Base-by-base conservation (phyloP, 805 yeast genomes). In the Metschnikowia colocasiae region DNA sequence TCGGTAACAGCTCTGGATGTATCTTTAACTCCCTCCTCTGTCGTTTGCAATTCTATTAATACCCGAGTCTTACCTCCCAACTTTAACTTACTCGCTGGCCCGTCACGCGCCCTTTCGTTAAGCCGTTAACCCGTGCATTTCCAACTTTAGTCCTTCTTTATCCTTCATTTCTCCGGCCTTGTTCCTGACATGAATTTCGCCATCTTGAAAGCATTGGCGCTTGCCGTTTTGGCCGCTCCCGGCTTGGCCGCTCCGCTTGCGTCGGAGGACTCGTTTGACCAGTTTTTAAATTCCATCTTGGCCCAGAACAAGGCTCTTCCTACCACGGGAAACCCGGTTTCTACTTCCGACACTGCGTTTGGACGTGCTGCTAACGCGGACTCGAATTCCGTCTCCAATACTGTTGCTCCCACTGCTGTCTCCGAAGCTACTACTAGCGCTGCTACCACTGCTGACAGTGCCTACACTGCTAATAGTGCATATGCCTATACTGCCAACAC, bases 121-220 rank as follows among this genome's bases (percentile, higher is more conserved):
- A 29, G 31, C 31, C 31, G 18, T 10, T n/a, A 2, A 5, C n/a
- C 15, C 22, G 19, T 26, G 18, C 18, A 19, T 34, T 43, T 49
- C 62, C 55, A 51, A 60, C 64, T 52, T 46, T 56, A 50, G 64
- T 60, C 64, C 42, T 53, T 60, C 64, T 48, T 59, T 51, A 47
- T 40, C 37, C 40, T 10, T 26, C 27, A 26, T 6, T n/a, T 27
- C 22, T 22, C 20, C 26, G 6, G 13, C 26, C 22, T 10, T 8
- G 12, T 20, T 13, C 12, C 13, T 26, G 34, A 19, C 40, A 52
- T 50, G 56, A 49, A 19, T 27, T 12, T 22, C 12, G 45, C 47
- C 20, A 23, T 40, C 1, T 40, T 50, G 18, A n/a, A 38, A 23
- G 33, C 49, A 27, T 18, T 43, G 40, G 48, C 49, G 12, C 16